Evolutionary conservation across 768 basidiomycete species (phyloP).

Genomic region (Pulveroboletus sp.): DNA sequence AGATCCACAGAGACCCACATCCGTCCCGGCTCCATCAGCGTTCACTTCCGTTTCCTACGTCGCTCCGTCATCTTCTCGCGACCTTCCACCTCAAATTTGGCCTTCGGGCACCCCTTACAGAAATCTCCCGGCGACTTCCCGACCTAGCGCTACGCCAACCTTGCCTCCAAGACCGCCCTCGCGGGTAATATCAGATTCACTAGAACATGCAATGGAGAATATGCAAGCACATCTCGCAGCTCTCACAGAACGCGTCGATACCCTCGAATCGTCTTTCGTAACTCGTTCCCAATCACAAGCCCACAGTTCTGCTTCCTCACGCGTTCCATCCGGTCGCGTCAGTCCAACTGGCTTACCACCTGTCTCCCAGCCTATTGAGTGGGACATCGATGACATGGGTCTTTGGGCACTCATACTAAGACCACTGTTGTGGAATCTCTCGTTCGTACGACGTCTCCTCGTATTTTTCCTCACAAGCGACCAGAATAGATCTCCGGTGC

Average conservation of each 20-base stretch:
- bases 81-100: constrained; percentile 37
- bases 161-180: constrained; percentile 44
- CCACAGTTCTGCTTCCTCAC: constrained; percentile 42
- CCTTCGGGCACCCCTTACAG: constrained; percentile 36
- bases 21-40: constrained; percentile 37
- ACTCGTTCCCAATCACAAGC: constrained; percentile 25
- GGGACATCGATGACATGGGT: constrained; percentile 81
- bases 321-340: constrained; percentile 39
- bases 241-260: constrained; percentile 78
- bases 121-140: constrained; percentile 32
- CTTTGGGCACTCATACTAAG: constrained; percentile 76
- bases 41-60: constrained; percentile 38
- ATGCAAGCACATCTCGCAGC: constrained; percentile 82
- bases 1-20: constrained; percentile 37
- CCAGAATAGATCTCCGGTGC: constrained; percentile 61
- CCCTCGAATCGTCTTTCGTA: constrained; percentile 46
- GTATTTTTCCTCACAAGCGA: constrained; percentile 54
- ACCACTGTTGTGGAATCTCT: constrained; percentile 55
- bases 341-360: constrained; percentile 38
- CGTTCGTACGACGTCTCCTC: constrained; percentile 47
- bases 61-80: constrained; percentile 38
- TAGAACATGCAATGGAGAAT: constrained; percentile 78
- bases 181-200: constrained; percentile 23
- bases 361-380: constrained; percentile 34
- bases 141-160: constrained; percentile 34